Evolutionary conservation across 2,329 filamentous ascomycete species (phyloP), one percentile per base, ranked within the genome.

Genomic region (Penicillium sp.): DNA sequence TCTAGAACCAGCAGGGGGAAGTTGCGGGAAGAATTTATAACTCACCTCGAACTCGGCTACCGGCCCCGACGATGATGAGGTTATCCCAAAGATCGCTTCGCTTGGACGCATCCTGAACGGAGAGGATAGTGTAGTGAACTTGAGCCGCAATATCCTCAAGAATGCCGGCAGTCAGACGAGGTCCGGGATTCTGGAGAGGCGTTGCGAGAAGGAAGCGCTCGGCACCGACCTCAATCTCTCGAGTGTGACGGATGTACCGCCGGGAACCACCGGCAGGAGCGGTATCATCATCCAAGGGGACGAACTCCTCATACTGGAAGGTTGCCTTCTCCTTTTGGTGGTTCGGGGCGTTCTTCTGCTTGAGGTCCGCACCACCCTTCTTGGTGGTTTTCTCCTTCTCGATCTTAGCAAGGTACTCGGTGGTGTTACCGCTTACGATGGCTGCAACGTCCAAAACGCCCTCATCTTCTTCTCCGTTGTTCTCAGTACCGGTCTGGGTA

Each of bases 41-140:
- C 74, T 58, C 67, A 85, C 84, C 87, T 78, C 83, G 82, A 52
- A 89, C 79, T 69, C 81, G 85, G 60, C 85, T 88, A 58, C 95
- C 95, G 71, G 96, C 96, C 67, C 95, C 95, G 54, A 96, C 90
- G 57, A 99, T 90, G 66, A 96, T 89, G 54, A 99, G 78, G 61
- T 90, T 91, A 69, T 98, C 94, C 95, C 95, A 99, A 64, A 96
- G 89, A 38, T 90, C 84, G 38, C 90, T 88, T 47, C 95, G 88
- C 81, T 92, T 93, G 69, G 90, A 89, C 65, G 92, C 87, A 63
- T 96, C 92, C 48, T 91, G 88, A 25, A 96, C 91, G 38, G 88
- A 86, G 67, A 93, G 88, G 54, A 98, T 87, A 0, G 91, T 88
- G 59, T 89, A 87, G 76, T 96, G 92, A 65, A 98, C 89, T 41